Percentiles rank a stretch among this genome's conserved stretches.
These are phyloP conservation scores for Plasmodium yoelii DNA, from an alignment of 169 alveolate genomes.

Conservation along the genomic window DNA sequence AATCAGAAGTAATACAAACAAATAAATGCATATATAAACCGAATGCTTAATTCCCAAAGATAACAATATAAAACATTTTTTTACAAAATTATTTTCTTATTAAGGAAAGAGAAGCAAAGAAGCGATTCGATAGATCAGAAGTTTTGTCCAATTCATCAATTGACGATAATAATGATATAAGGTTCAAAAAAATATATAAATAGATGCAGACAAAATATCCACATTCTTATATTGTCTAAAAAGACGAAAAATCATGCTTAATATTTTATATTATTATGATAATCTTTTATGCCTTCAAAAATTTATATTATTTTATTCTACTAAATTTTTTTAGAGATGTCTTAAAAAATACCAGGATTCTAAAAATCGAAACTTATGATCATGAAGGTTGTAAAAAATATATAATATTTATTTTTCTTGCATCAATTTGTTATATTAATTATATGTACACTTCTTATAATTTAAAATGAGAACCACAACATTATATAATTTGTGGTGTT, in stretches of 20 bases:
- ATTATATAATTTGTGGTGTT: no score
- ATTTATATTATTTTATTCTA: background rate
- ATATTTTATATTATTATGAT: no score
- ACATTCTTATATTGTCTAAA: background rate
- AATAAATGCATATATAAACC: no score
- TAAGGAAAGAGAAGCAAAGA: slow-evolving; percentile 24
- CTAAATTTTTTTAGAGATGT: slow-evolving; percentile 21
- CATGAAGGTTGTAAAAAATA: slow-evolving; percentile 27
- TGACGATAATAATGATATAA: slow-evolving; percentile 10
- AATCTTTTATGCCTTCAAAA: no score
- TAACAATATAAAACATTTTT: background rate
- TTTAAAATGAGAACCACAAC: no score
- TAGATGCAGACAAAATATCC: background rate
- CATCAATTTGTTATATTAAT: no score
- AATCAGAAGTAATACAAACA: background rate
- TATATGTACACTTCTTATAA: no score
- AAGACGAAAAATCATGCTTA: no score
- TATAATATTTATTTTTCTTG: no score
- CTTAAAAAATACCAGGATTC: slow-evolving; percentile 4
- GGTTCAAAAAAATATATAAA: slow-evolving; percentile 9
- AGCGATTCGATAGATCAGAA: slow-evolving; percentile 1
- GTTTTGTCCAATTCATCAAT: slow-evolving; percentile 3
- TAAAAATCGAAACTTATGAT: slow-evolving; percentile 16
- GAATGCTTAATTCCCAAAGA: background rate
- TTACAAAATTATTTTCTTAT: background rate